These are phyloP conservation scores for Lecanicillium sp. DNA, from an alignment of 2,329 filamentous ascomycete genomes.

Conservation along the genomic window DNA sequence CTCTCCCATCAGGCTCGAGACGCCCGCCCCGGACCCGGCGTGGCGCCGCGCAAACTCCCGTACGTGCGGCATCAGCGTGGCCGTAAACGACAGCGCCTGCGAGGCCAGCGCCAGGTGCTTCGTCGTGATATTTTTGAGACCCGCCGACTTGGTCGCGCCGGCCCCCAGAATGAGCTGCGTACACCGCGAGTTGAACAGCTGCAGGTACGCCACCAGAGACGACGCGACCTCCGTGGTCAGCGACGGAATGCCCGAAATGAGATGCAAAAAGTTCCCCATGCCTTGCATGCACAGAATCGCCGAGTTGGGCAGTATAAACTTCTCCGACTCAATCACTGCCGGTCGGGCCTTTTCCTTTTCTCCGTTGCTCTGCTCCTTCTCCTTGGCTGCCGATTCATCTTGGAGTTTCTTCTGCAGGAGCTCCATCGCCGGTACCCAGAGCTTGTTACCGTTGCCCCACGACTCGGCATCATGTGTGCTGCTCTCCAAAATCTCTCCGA, in stretches of 20 bases:
- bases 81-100: slow-evolving; percentile 82
- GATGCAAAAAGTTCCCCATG: slow-evolving; percentile 74
- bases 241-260: slow-evolving; percentile 79
- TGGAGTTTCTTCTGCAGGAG: slow-evolving; percentile 29
- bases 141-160: slow-evolving; percentile 80
- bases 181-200: slow-evolving; percentile 90
- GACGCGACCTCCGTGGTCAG: slow-evolving; percentile 79
- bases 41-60: slow-evolving; percentile 87
- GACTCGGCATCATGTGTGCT: slow-evolving; percentile 64
- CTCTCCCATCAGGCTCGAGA: slow-evolving; percentile 63
- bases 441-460: slow-evolving; percentile 57
- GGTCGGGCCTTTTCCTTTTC: slow-evolving; percentile 60
- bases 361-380: slow-evolving; percentile 17
- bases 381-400: slow-evolving; percentile 29
- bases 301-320: slow-evolving; percentile 79
- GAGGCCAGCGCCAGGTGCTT: slow-evolving; percentile 90
- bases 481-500: slow-evolving; percentile 60
- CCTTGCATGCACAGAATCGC: slow-evolving; percentile 75
- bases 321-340: slow-evolving; percentile 77
- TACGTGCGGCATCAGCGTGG: slow-evolving; percentile 80
- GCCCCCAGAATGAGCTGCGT: slow-evolving; percentile 96
- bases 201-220: slow-evolving; percentile 77
- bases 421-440: slow-evolving; percentile 48
- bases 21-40: slow-evolving; percentile 44
- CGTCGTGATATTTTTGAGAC: slow-evolving; percentile 92